Evolutionary conservation across 305 asterid genomes (phyloP), one percentile per base, ranked within the genome.

Genomic region (Fraxinus baroniana): DNA sequence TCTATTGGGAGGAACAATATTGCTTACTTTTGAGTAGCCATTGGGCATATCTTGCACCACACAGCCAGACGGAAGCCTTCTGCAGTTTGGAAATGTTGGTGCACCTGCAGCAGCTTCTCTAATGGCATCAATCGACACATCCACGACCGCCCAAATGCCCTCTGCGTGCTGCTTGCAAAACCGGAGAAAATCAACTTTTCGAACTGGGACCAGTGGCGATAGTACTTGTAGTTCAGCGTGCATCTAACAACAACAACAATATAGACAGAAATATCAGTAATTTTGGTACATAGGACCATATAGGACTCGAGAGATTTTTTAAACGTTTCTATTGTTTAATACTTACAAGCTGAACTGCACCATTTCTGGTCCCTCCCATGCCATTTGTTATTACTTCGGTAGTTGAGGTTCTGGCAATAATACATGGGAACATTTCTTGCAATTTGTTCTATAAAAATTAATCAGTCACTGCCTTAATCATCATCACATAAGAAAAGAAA

Each of bases 1-100:
- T 80, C 79, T 60, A 32, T 74, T 35, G 44, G 78, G 75, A 80
- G 68, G 55, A 28, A 79, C 81, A 81, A 76, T 30, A 30, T 30
- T 83, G 33, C 77, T 62, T 88, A 95, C 99, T 91, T 92, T 94
- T 81, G 98, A 93, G 78, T 94, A 96, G 81, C 98, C 98, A 87
- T 96, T 96, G 52, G 97, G 95, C 98, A 96, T 90, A 82, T 96
- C 99, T 87, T 96, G 97, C 35, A 94, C 95, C n/a, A 96, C 89
- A 77, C 97, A 94, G 55, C 99, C 99, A 24, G 99, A 96, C 79
- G 99, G 99, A 10, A 93, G 98, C 82, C 98, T 90, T 87, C 98
- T 90, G 84, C 91, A 85, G 74, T 26, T 87, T 10, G 89, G 91
- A 82, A 86, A 89, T 9, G 85, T 32, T 30, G 75, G 41, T 12